Conservation (phyloP, 164 flowering plant species). For the Chimonanthus salicifolius region DNA sequence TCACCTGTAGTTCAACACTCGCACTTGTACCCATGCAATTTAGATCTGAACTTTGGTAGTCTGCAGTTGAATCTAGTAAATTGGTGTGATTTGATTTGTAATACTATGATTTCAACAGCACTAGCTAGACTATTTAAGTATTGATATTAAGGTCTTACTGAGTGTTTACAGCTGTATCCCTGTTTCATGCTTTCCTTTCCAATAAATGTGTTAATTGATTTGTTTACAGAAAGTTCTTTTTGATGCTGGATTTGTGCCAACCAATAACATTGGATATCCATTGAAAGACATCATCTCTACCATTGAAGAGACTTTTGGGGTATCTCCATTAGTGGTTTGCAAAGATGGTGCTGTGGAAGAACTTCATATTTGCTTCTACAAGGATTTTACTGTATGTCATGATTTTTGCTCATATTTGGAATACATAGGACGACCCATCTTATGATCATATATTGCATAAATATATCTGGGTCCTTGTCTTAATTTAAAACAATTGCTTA, state of each 20-base stretch:
- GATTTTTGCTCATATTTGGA: background rate
- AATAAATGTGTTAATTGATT: background rate
- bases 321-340: conserved; percentile 58
- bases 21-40: too few species aligned
- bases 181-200: background rate
- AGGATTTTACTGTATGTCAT: conserved; percentile 66
- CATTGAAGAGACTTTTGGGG: conserved; percentile 66
- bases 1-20: too few species aligned
- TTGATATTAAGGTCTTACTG: background rate
- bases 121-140: too few species aligned
- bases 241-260: conserved; percentile 73
- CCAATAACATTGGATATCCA: conserved; percentile 57
- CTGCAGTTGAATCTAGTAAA: background rate
- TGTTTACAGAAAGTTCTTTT: conserved; percentile 38
- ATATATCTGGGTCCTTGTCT: background rate
- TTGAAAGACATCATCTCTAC: conserved; percentile 69
- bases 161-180: background rate
- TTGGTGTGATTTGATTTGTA: too few species aligned
- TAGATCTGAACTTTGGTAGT: background rate
- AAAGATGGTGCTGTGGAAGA: conserved; percentile 63
- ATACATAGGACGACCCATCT: background rate
- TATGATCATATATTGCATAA: background rate
- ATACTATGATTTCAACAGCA: too few species aligned
- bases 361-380: conserved; percentile 71
- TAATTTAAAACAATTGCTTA: background rate